Evolutionary conservation across 148 eudicot genomes (phyloP), one percentile per base, ranked within the genome.

Genomic region (Pouteria glomerata): DNA sequence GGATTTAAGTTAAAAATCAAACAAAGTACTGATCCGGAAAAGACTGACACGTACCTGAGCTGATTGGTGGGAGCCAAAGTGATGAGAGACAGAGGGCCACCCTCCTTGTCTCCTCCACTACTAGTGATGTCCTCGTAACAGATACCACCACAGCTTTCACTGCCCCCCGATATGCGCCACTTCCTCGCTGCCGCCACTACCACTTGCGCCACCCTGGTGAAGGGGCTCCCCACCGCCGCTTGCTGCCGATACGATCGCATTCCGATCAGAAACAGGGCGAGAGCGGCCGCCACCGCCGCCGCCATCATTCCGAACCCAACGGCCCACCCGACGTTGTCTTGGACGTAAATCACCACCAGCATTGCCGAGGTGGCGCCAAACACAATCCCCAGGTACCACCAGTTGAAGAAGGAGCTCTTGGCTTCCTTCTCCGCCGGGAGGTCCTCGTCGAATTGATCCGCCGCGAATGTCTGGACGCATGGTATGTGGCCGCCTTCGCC

Each of bases 401-500:
- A 89, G 35, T 89, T 89, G 83, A 89, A 89, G 81, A 90, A 90
- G 1, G 96, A 88, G 79, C 88, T 82, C 72, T 90, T 90, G 1
- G 77, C 79, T 57, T 73, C 81, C 74, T 57, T 74, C 52, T 87
- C 83, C 16, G 80, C 81, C 3, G 85, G 83, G 16, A 83, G 74
- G 37, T 78, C 64, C 56, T 88, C 92, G 50, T 86, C 82, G 62
- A 90, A 90, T 64, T 90, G 96, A 30, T 90, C 96, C 1, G 92
- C 96, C 0, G 92, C 96, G 55, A 88, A 90, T 0, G 96, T 84
- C 44, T 90, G 96, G 4, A 88, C 83, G 13, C 92, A 90, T 1
- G 96, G 96, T 69, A 82, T 84, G 76, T 90, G 96, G 3, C 96
- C 92, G 5, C 96, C 96, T 35, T 90, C 96, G 14, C 96, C 92